Percentiles rank a stretch among this genome's conserved stretches.
Conservation (phyloP, 306 rosid species). For the Elaeagnus macrophylla region DNA sequence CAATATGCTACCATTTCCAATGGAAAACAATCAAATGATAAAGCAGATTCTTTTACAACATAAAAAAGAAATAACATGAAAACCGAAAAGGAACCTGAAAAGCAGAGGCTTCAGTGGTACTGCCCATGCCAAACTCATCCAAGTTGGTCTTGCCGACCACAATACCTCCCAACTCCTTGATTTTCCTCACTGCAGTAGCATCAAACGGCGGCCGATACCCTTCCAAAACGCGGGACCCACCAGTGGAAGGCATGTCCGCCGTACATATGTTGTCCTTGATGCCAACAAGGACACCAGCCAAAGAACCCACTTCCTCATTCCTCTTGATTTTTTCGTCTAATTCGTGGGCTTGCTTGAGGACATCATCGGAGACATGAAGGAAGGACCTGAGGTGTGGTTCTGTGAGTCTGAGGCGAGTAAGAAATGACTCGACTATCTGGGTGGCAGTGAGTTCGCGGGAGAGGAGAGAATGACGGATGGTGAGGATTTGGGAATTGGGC, state of each 20-base stretch:
- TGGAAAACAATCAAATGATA: neutral
- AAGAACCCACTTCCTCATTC: conserved; percentile 60
- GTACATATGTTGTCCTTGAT: conserved; percentile 95
- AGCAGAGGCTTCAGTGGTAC: conserved; percentile 91
- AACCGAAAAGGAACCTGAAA: conserved; percentile 55
- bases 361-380: conserved; percentile 57
- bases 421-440: conserved; percentile 51
- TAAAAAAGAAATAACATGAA: neutral
- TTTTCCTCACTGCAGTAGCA: conserved; percentile 71
- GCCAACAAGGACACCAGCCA: conserved; percentile 79
- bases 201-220: conserved; percentile 80
- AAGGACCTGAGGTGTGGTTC: conserved; percentile 74
- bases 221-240: conserved; percentile 64
- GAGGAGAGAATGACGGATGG: conserved; percentile 67
- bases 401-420: conserved; percentile 54
- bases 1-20: neutral
- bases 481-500: conserved; percentile 64
- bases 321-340: conserved; percentile 43
- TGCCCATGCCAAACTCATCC: conserved; percentile 99
- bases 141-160: conserved; percentile 86
- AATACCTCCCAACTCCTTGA: conserved; percentile 70
- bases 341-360: conserved; percentile 41
- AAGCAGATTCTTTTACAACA: neutral
- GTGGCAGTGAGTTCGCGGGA: conserved; percentile 54
- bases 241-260: conserved; percentile 81